phyloP scores from a whole-genome alignment of 805 yeast species.

The Debaryomyces hansenii region DNA sequence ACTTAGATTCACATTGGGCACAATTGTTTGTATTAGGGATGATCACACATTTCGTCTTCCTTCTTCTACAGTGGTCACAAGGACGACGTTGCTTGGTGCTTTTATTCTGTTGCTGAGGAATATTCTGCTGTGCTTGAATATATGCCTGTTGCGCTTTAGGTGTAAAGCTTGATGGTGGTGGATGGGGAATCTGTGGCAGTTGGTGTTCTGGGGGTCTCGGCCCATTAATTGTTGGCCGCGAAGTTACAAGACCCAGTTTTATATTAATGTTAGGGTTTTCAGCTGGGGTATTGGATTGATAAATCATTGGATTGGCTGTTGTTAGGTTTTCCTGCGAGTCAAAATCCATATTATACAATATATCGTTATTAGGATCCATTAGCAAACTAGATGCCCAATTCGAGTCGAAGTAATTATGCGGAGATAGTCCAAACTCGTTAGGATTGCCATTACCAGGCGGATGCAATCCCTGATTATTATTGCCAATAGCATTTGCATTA shows the following conservation, averaged over 20 bases:
- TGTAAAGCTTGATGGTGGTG: not conserved
- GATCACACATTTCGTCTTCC: conserved; percentile 77
- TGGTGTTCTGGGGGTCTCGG: not conserved
- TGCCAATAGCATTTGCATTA: not conserved
- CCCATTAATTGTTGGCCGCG: not conserved
- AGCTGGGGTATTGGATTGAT: not conserved
- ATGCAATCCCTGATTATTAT: not conserved
- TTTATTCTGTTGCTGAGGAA: conserved; percentile 1
- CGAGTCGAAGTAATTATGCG: conserved; percentile 16
- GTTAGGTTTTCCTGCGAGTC: conserved; percentile 4
- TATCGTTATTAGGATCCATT: conserved; percentile 30
- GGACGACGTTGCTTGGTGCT: conserved; percentile 53
- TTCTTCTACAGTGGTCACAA: conserved; percentile 82
- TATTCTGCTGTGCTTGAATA: not conserved
- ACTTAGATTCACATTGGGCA: conserved; percentile 74
- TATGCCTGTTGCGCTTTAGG: not conserved
- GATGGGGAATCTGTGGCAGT: not conserved
- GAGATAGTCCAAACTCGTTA: not conserved
- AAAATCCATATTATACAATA: conserved; percentile 35
- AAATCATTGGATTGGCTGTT: conserved; percentile 2
- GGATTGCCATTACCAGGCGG: not conserved
- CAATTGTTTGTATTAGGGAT: conserved; percentile 64
- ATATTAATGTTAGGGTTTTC: not conserved
- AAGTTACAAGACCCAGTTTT: not conserved
- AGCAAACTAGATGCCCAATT: conserved; percentile 36